Conservation (phyloP, 192 early-diverging fungal genomes). For the Irineochytrium annulatum region DNA sequence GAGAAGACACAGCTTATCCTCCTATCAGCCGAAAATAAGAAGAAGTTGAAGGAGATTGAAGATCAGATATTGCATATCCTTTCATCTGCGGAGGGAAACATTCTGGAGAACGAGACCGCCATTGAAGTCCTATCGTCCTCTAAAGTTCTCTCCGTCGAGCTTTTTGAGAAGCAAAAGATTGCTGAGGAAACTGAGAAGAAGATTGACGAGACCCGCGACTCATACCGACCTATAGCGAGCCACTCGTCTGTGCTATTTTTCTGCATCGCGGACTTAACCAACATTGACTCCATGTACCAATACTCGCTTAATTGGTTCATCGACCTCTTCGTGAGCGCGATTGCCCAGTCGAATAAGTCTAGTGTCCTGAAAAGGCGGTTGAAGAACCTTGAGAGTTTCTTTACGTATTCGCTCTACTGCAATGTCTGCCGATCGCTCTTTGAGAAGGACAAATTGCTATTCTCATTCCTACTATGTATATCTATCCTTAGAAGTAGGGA, state of each 20-base stretch:
- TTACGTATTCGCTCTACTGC: conserved; percentile 61
- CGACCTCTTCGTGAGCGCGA: conserved; percentile 55
- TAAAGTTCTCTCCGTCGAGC: conserved; percentile 54
- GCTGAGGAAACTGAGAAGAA: conserved; percentile 65
- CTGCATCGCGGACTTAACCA: conserved; percentile 63
- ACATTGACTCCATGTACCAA: conserved; percentile 69
- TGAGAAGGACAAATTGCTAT: conserved; percentile 66
- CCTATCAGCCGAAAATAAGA: conserved; percentile 60
- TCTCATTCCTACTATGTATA: conserved; percentile 56
- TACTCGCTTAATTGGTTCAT: conserved; percentile 67
- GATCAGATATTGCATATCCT: conserved; percentile 60
- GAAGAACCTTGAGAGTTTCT: conserved; percentile 60
- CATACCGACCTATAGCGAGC: conserved; percentile 63
- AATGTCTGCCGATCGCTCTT: conserved; percentile 67
- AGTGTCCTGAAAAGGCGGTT: conserved; percentile 54
- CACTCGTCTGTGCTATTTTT: conserved; percentile 60
- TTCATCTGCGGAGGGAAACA: conserved; percentile 61
- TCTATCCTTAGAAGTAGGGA: conserved; percentile 48
- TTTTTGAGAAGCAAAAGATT: conserved; percentile 65
- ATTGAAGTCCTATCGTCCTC: conserved; percentile 59
- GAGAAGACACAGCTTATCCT: conserved; percentile 64
- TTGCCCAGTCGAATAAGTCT: conserved; percentile 50
- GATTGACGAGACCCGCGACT: conserved; percentile 64
- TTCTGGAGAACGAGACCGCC: conserved; percentile 62
- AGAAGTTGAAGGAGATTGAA: conserved; percentile 62